phyloP scores from a whole-genome alignment of 352 stramenopile species.

The Globisporangium alternatum region DNA sequence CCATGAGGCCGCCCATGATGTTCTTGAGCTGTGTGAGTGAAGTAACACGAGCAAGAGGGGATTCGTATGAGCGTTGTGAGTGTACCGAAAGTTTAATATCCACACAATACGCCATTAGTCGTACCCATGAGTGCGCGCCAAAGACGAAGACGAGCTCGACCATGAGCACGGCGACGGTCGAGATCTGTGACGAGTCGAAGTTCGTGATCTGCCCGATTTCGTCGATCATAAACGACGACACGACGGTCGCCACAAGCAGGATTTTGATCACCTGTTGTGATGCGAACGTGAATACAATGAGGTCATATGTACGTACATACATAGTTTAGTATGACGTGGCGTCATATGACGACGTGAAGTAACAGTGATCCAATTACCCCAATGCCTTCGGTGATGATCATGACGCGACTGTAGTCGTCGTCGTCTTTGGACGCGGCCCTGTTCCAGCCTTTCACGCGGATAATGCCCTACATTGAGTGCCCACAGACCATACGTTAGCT shows the following conservation, averaged over 20 bases:
- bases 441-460: constrained; percentile 82
- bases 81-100: no score
- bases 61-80: not conserved
- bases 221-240: constrained; percentile 84
- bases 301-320: not conserved
- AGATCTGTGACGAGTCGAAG: constrained; percentile 80
- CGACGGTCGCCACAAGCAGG: constrained; percentile 71
- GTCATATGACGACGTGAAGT: not conserved
- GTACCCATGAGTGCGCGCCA: constrained; percentile 76
- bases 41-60: not conserved
- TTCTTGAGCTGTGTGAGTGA: constrained; percentile 66
- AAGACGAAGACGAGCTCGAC: constrained; percentile 80
- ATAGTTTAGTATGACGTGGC: not conserved
- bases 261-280: constrained; percentile 69
- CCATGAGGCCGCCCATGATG: constrained; percentile 78
- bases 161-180: constrained; percentile 73
- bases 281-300: not conserved
- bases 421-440: constrained; percentile 61
- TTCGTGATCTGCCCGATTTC: constrained; percentile 75
- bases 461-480: constrained; percentile 44
- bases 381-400: constrained; percentile 87
- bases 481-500: not conserved
- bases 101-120: not conserved
- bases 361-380: constrained; percentile 27
- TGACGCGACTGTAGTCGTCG: constrained; percentile 81